Percentiles rank a stretch among this genome's conserved stretches.
Conservation (phyloP, 768 basidiomycete genomes). For the Hericium erinaceus region DNA sequence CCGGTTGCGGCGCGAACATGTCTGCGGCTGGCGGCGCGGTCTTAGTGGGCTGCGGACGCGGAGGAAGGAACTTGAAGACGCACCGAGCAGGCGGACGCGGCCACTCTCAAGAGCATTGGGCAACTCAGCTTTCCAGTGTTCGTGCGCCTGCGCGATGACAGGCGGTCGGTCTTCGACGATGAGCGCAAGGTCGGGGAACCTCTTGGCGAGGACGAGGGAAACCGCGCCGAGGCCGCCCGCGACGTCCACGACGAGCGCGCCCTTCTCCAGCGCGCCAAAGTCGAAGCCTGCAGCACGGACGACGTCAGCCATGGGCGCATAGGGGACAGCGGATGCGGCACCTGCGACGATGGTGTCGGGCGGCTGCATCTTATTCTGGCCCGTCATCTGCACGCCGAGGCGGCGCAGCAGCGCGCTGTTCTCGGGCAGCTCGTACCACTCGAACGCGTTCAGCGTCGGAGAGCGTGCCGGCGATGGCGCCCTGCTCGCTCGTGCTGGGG, state of each 20-base stretch:
- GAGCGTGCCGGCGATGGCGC: conserved; percentile 9
- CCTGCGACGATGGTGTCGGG: neutral
- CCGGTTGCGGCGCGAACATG: neutral
- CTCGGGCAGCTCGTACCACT: conserved; percentile 2
- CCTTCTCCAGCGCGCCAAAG: neutral
- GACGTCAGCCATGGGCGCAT: neutral
- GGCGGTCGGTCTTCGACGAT: neutral
- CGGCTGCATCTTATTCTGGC: neutral
- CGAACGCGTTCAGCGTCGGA: neutral
- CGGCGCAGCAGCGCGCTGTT: neutral
- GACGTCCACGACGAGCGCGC: neutral
- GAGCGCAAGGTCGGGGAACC: neutral
- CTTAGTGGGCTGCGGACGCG: neutral
- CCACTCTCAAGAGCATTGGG: neutral
- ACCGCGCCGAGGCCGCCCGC: neutral
- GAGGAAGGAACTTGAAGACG: neutral
- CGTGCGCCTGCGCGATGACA: neutral
- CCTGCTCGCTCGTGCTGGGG: conserved; percentile 9
- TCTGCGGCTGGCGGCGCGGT: neutral
- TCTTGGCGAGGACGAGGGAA: neutral
- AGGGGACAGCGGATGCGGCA: neutral
- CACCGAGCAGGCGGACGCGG: neutral
- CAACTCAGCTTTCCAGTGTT: neutral
- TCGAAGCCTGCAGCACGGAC: neutral
- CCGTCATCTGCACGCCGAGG: conserved; percentile 4